These are phyloP conservation scores for Astraeus odoratus DNA, from an alignment of 768 basidiomycete species.

Conservation along the genomic window DNA sequence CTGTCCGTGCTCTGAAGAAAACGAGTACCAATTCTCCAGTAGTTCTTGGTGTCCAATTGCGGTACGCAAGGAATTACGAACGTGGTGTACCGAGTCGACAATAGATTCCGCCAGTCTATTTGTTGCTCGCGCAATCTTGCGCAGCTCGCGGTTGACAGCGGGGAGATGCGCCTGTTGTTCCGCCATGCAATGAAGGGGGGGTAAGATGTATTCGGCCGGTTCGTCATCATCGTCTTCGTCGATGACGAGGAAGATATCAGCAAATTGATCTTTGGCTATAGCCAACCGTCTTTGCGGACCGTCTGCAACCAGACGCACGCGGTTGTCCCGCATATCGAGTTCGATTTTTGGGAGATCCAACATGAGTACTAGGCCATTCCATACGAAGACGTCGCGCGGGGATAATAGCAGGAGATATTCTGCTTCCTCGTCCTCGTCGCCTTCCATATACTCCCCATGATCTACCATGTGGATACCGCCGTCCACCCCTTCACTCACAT, in stretches of 20 bases:
- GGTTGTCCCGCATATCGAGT: constrained; percentile 77
- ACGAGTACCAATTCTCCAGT: constrained; percentile 89
- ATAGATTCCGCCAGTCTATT: constrained; percentile 90
- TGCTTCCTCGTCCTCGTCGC: constrained; percentile 50
- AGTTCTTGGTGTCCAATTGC: constrained; percentile 72
- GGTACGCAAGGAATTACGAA: constrained; percentile 58
- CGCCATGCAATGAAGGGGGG: constrained; percentile 44
- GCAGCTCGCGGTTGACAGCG: constrained; percentile 78
- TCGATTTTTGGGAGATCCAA: constrained; percentile 69
- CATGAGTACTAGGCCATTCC: constrained; percentile 85
- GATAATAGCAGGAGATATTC: constrained; percentile 84
- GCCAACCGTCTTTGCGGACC: constrained; percentile 73
- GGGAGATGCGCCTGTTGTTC: constrained; percentile 92
- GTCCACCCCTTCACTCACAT: constrained; percentile 54
- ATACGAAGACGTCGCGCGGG: constrained; percentile 79
- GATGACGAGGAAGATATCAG: constrained; percentile 51
- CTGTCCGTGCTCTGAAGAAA: constrained; percentile 93
- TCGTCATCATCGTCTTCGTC: constrained; percentile 61
- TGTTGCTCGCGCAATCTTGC: constrained; percentile 85
- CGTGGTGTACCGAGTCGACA: constrained; percentile 84
- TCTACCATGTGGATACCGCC: constrained; percentile 45
- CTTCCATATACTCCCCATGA: constrained; percentile 33
- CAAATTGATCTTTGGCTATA: constrained; percentile 72
- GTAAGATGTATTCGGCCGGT: constrained; percentile 35
- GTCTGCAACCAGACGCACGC: constrained; percentile 89